Base-by-base conservation (phyloP, 2,329 filamentous ascomycete genomes). In the Blastomyces silverae region DNA sequence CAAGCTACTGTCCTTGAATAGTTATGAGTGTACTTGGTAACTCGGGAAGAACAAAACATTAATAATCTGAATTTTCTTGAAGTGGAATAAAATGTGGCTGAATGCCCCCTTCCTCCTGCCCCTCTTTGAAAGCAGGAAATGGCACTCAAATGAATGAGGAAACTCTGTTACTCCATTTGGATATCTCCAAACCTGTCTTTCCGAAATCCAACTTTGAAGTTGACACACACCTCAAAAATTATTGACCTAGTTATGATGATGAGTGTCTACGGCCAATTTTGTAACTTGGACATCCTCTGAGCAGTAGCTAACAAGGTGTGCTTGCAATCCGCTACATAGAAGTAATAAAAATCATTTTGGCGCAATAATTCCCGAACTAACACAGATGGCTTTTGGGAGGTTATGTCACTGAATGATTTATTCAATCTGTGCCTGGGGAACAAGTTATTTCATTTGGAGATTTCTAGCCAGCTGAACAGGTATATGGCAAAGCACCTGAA, bases 251-350 rank as follows among this genome's bases (percentile, higher is more conserved):
- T 52, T 52, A 52, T 22, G n/a, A 52, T 3, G n/a, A 52, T 52
- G 48, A 15, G n/a, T 10, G 22, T 52, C 48, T 52, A 52, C 48
- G 48, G 48, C n/a, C 48, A 52, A n/a, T 58, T 58, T 58, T 28
- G 55, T 34, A 39, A 58, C n/a, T 22, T 15, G 15, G 55, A 58
- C 31, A 58, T 58, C 37, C 37, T 39, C 15, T n/a, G 15, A 34
- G 13, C 37, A 10, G 55, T 58, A 58, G 55, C 28, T 58, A 4
- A 34, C 17, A 31, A 57, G 34, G 55, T 57, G 55, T 34, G 55
- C 17, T 13, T 20, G 28, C n/a, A 34, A n/a, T 34, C 28, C 37
- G 7, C 28, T 34, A 31, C 42, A 44, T 20, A 39, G 37, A 11
- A 39, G 37, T 39, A 39, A 39, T 39, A 44, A 44, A 13, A 42